Base-by-base conservation (phyloP, 2,329 filamentous ascomycete species). In the Catunica adiposa region DNA sequence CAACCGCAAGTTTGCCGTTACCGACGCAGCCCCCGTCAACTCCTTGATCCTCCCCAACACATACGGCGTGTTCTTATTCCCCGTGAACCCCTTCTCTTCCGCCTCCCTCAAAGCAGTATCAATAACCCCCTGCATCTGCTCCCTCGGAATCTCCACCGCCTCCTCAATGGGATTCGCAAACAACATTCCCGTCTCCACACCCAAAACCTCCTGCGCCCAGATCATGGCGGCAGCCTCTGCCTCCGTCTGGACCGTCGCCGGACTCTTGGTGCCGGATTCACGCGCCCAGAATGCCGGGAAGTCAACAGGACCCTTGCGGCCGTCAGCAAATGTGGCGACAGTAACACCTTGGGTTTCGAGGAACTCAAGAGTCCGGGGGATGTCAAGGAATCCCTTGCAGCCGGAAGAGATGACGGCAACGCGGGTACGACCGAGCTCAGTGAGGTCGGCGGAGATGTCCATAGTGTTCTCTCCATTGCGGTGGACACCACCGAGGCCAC, bases 331-430 rank as follows among this genome's bases (percentile, higher is more conserved):
- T 1, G 92, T 97, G 2, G 82, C 85, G 1, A 96, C 89, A 38
- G 83, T 77, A 22, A 88, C 89, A 8, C 86, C 86, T 64, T 83
- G 79, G 0, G 80, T 83, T 66, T 83, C 80, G 20, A 83, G 72
- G 62, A 75, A 76, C 70, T 98, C 92, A 3, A 98, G 74, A 0
- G 92, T 98, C 54, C 87, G 77, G 1, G 85, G 82, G 58, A 96
- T 89, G 65, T 98, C 92, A 38, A 98, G 74, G 67, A 98, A 97
- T 60, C 90, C 92, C 71, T 98, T 98, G 71, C 88, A 94, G 14
- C 92, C 92, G 61, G 86, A 88, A 67, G 84, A 86, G 54, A 98
- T 74, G 1, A 98, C 89, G 25, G 89, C 84, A 54, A 98, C 83
- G 9, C 86, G 80, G 6, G 89, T 96, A 57, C 89, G 78, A 15